A percentile compares a stretch with the other conserved stretches of the same genome.
phyloP scores from a whole-genome alignment of 306 rosid genomes.

The Cucurbita ficifolia region DNA sequence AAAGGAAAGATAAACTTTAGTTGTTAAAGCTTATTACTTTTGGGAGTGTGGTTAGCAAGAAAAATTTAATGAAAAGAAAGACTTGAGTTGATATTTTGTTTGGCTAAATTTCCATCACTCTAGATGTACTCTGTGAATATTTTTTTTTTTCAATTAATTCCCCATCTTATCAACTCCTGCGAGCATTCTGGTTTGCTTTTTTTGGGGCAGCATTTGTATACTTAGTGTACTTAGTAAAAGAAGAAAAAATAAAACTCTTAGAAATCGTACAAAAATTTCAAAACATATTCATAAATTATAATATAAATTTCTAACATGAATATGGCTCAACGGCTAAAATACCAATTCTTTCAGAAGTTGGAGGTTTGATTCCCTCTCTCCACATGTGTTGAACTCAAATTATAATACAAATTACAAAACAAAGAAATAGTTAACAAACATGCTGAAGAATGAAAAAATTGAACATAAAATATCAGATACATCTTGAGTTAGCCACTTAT shows the following conservation, averaged over 20 bases:
- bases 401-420: not conserved
- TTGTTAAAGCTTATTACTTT: not conserved
- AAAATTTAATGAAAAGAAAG: not conserved
- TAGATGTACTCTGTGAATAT: not conserved
- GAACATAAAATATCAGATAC: not conserved
- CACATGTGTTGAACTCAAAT: not conserved
- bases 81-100: not conserved
- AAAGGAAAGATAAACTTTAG: not conserved
- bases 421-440: not conserved
- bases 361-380: not conserved
- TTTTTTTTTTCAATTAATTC: not conserved
- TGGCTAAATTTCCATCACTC: not conserved
- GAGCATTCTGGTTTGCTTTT: not conserved
- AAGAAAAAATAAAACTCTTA: not conserved
- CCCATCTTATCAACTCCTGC: not conserved
- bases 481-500: not conserved
- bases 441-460: not conserved
- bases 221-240: not conserved
- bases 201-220: not conserved
- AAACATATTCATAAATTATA: not conserved
- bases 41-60: not conserved
- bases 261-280: not conserved
- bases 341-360: not conserved
- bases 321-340: not conserved
- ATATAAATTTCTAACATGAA: not conserved